Evolutionary conservation across 495 filamentous ascomycete species (phyloP), one percentile per base, ranked within the genome.

Genomic region (Penicillium cataractarum): DNA sequence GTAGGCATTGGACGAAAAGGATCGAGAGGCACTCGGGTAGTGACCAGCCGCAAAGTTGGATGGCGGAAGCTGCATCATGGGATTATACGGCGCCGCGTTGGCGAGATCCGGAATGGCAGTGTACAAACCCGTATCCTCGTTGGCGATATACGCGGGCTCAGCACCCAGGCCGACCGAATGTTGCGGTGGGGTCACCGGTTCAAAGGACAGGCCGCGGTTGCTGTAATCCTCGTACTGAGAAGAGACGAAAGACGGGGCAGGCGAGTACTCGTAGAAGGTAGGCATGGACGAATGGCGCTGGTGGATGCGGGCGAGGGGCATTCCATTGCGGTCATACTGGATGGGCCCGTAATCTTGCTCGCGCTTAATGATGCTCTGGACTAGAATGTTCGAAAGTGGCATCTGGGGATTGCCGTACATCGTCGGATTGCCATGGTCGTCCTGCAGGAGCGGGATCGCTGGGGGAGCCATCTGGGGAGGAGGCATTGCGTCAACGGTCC

Each of bases 171-270:
- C 85, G 51, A 93, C 76, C 46, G 89, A 82, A 73, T 97, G 92
- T 65, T 98, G 95, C 32, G 95, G 95, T 52, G 95, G 95, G 7
- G 95, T 99, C 61, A 98, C 83, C 21, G 95, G 95, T 81, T 99
- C 95, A 74, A 91, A 99, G 5, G 96, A 98, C 62, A 98, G 86
- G 29, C 92, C 95, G 37, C 96, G 90, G 70, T 93, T 92, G 85
- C 93, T 96, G 82, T 97, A 99, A 68, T 97, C 93, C 72, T 97
- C 94, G 65, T 90, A 96, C 66, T 96, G 92, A 6, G 96, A 98
- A 6, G 96, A 97, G 26, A 96, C 92, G 69, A 98, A 97, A 2
- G 95, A 98, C 3, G 95, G 95, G 1, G 95, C 95, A 33, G 95
- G 95, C 13, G 95, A 99, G 81, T 97, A 99, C 75, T 99, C 95